Evolutionary conservation across 495 filamentous ascomycete species (phyloP).

Genomic region (Neohortaea acidophila): DNA sequence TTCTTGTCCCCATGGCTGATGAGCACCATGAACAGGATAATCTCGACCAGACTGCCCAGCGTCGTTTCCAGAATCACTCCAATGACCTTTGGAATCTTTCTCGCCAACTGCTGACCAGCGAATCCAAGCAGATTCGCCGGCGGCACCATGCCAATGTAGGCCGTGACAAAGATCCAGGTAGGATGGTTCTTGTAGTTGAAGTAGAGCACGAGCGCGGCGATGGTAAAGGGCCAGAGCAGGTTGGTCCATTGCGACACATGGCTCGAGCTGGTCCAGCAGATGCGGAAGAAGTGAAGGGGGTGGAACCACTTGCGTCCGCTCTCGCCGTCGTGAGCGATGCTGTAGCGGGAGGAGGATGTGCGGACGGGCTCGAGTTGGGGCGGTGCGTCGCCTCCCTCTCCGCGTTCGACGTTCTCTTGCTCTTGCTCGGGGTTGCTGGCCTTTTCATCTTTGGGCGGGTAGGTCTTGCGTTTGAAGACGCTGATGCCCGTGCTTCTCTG

Average conservation of each 20-base stretch:
- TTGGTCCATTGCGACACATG: constrained; percentile 41
- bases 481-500: not conserved
- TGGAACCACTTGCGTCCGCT: constrained; percentile 48
- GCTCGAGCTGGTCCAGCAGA: constrained; percentile 44
- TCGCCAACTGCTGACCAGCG: constrained; percentile 62
- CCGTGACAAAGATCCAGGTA: constrained; percentile 45
- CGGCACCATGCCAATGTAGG: constrained; percentile 74
- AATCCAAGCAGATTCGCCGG: constrained; percentile 80
- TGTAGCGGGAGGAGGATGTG: constrained; percentile 10
- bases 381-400: not conserved
- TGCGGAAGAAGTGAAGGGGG: constrained; percentile 42
- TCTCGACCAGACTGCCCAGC: constrained; percentile 19
- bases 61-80: constrained; percentile 20
- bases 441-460: not conserved
- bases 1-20: constrained; percentile 24
- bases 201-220: constrained; percentile 49
- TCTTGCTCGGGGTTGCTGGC: not conserved
- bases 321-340: constrained; percentile 47
- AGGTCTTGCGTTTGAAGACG: constrained; percentile 2
- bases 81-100: constrained; percentile 30
- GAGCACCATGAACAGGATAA: constrained; percentile 20
- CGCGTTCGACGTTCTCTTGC: not conserved
- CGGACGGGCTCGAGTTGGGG: no score
- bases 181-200: constrained; percentile 42
- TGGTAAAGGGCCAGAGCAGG: constrained; percentile 62